A percentile compares a stretch with the other conserved stretches of the same genome.
Evolutionary conservation across 371 early-diverging fungal genomes (phyloP).

Genomic region (Parasitella parasitica): DNA sequence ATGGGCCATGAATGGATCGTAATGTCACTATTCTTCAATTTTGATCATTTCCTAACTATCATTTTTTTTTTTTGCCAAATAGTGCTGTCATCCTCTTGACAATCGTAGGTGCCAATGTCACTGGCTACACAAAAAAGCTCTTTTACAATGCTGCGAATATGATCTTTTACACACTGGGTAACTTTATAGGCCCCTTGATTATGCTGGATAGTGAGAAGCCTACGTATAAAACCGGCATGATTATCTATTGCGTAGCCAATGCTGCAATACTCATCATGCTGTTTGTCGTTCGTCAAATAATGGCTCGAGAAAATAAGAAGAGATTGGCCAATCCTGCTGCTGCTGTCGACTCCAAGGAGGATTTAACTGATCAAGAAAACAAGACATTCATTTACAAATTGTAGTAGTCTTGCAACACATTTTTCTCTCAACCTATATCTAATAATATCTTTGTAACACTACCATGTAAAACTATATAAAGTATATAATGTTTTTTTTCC

Average conservation of each 20-base stretch:
- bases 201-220: slow-evolving; percentile 24
- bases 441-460: too few species aligned
- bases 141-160: slow-evolving; percentile 32
- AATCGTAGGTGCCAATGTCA: slow-evolving; percentile 29
- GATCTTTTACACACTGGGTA: slow-evolving; percentile 30
- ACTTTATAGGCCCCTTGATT: slow-evolving; percentile 36
- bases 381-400: slow-evolving; percentile 20
- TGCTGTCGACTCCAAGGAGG: slow-evolving; percentile 8
- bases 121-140: slow-evolving; percentile 43
- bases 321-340: slow-evolving; percentile 7
- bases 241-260: slow-evolving; percentile 28
- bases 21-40: not conserved
- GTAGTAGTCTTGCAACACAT: not conserved
- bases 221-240: slow-evolving; percentile 35
- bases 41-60: not conserved
- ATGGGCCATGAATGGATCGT: slow-evolving; percentile 24
- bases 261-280: slow-evolving; percentile 25
- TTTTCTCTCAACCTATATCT: too few species aligned
- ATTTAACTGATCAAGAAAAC: slow-evolving; percentile 28
- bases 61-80: not conserved
- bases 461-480: too few species aligned
- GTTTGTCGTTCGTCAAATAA: slow-evolving; percentile 15
- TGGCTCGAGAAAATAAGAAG: slow-evolving; percentile 23
- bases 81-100: slow-evolving; percentile 28
- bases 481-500: not conserved